These are phyloP conservation scores for Phlebiopsis flavidoalba DNA, from an alignment of 768 basidiomycete species.

Conservation along the genomic window DNA sequence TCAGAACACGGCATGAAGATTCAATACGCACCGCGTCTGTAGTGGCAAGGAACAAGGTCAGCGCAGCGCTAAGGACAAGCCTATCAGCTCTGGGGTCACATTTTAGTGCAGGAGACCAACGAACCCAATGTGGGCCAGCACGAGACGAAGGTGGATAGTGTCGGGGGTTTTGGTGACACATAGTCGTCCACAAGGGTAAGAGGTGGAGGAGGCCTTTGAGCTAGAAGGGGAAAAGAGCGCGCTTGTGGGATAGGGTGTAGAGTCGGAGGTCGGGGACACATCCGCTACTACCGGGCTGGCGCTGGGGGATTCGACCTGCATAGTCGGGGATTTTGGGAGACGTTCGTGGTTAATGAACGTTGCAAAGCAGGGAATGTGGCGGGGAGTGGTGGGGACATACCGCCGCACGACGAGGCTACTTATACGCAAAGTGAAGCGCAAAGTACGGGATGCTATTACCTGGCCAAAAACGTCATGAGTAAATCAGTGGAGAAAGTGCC, in stretches of 20 bases:
- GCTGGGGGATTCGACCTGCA: background rate
- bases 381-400: constrained; percentile 6
- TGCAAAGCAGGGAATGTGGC: background rate
- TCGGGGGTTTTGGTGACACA: constrained; percentile 4
- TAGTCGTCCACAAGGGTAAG: constrained; percentile 17
- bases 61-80: constrained; percentile 52
- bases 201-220: constrained; percentile 16
- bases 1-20: constrained; percentile 20
- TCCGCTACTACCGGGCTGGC: background rate
- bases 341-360: background rate
- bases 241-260: background rate
- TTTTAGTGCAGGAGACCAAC: constrained; percentile 11
- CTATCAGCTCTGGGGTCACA: background rate
- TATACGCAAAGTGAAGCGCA: constrained; percentile 8
- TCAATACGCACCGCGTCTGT: constrained; percentile 60
- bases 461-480: constrained; percentile 10
- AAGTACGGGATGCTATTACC: background rate
- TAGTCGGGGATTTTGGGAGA: background rate
- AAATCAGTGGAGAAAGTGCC: background rate
- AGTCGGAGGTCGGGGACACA: background rate
- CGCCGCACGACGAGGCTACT: background rate
- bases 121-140: constrained; percentile 69
- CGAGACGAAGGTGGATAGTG: constrained; percentile 50
- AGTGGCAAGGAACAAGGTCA: constrained; percentile 80
- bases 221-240: constrained; percentile 10